A percentile compares a stretch with the other conserved stretches of the same genome.
These are phyloP conservation scores for Syncephalastrum racemosum DNA, from an alignment of 371 early-diverging fungal genomes.

Conservation along the genomic window DNA sequence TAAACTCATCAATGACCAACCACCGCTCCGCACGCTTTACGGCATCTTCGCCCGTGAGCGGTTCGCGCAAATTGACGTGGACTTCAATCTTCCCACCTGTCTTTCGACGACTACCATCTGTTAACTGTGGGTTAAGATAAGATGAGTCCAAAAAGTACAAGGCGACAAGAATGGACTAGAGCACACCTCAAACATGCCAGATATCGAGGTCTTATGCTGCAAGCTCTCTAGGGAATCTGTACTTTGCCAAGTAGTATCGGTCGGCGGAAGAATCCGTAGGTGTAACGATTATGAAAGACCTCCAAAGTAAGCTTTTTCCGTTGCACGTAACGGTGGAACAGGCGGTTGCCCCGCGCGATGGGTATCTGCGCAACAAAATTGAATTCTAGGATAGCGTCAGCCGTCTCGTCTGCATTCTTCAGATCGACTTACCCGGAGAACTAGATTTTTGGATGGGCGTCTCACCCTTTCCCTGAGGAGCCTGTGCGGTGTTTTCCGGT, in stretches of 20 bases:
- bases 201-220: slow-evolving; percentile 63
- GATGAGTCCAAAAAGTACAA: not conserved
- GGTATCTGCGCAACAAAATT: slow-evolving; percentile 54
- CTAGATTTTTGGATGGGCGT: slow-evolving; percentile 51
- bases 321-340: slow-evolving; percentile 66
- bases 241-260: slow-evolving; percentile 66
- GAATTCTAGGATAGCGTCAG: slow-evolving; percentile 39
- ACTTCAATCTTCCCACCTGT: slow-evolving; percentile 76
- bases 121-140: slow-evolving; percentile 45
- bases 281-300: slow-evolving; percentile 65
- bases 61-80: slow-evolving; percentile 63
- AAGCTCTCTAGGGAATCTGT: slow-evolving; percentile 51
- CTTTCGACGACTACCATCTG: slow-evolving; percentile 62
- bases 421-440: slow-evolving; percentile 43
- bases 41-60: slow-evolving; percentile 64
- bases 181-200: slow-evolving; percentile 72
- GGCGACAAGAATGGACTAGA: slow-evolving; percentile 2
- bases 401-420: not conserved
- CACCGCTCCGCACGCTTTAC: slow-evolving; percentile 66
- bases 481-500: slow-evolving; percentile 55
- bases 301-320: slow-evolving; percentile 69
- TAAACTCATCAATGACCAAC: slow-evolving; percentile 64
- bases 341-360: slow-evolving; percentile 63
- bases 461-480: slow-evolving; percentile 64
- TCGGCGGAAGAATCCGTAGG: slow-evolving; percentile 58